These are phyloP conservation scores for Diplodia intermedia DNA, from an alignment of 2,329 filamentous ascomycete species.

Conservation along the genomic window DNA sequence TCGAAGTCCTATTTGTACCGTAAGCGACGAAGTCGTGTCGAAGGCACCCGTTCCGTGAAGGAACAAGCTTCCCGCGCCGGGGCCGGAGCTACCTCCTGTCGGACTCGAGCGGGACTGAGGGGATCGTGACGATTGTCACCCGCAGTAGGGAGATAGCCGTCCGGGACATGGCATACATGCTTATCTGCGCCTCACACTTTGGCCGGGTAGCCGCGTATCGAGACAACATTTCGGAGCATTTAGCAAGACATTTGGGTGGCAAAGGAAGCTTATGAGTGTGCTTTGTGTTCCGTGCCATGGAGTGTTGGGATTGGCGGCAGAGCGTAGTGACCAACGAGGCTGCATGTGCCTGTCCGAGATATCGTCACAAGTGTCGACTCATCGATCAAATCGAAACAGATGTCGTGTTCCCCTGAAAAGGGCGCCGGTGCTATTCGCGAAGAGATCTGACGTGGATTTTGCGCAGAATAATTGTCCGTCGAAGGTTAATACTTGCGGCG, in stretches of 20 bases:
- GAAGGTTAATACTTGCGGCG: background rate
- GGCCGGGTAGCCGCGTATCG: background rate
- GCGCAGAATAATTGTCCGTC: background rate
- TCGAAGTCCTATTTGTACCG: conserved; percentile 16
- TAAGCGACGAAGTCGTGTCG: background rate
- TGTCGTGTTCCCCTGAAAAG: too few relatives aligned
- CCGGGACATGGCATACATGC: background rate
- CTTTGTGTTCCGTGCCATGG: too few relatives aligned
- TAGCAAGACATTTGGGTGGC: too few relatives aligned
- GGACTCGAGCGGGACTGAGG: background rate
- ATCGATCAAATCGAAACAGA: background rate
- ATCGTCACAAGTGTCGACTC: background rate
- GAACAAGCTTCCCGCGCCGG: background rate
- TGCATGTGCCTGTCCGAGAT: background rate
- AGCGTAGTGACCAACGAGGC: too few relatives aligned
- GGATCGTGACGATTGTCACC: background rate
- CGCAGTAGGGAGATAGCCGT: background rate
- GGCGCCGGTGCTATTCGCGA: too few relatives aligned
- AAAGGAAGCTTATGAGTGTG: too few relatives aligned
- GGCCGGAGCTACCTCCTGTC: background rate
- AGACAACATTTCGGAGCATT: background rate
- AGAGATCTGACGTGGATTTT: background rate
- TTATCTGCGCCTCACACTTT: background rate
- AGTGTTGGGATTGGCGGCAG: background rate
- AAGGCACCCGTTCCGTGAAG: background rate